Evolutionary conservation across 1,284 basidiomycete species (phyloP), one percentile per base, ranked within the genome.

Genomic region (Microbotryum intermedium): DNA sequence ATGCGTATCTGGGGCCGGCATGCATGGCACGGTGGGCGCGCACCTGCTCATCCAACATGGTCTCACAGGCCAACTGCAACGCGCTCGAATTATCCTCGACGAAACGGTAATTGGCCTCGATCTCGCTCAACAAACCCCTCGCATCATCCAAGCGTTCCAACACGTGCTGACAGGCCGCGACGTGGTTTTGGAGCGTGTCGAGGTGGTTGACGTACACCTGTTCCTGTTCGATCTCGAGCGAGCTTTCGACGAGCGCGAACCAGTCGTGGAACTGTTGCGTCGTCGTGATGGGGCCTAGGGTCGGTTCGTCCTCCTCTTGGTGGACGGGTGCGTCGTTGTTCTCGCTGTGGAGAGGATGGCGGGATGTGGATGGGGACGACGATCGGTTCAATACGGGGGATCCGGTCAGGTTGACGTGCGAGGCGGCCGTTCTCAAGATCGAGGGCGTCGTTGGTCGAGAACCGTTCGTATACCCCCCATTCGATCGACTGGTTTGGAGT

Each of bases 211-310:
- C 81, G 73, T 93, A 94, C 71, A 91, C 85, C 4, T 87, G 83
- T 71, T 95, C 92, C 71, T 94, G 91, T 63, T 87, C 88, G 70
- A 90, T 88, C 16, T 90, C 86, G 34, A 94, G 88, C 1, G 86
- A 86, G 21, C 87, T 80, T 65, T 94, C 90, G 53, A 95, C 84
- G 45, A 86, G 79, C 46, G 63, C 52, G 73, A 91, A 92, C 85
- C 90, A 94, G 76, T 95, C 92, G 71, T 92, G 90, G 75, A 95
- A 94, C 69, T 93, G 88, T 70, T 95, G 89, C 0, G 90, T 85
- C 0, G 89, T 92, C 63, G 85, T 81, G 49, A 97, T 84, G 6
- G 88, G 84, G 28, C 83, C 79, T 59, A 79, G 81, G 7, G 50
- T 55, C 47, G 43, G n/a, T 21, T 16, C 26, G 9, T 7, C 21